A percentile compares a stretch with the other conserved stretches of the same genome.
These are phyloP conservation scores for Picea engelmannii DNA, from an alignment of 83 land plant genomes.

Conservation along the genomic window DNA sequence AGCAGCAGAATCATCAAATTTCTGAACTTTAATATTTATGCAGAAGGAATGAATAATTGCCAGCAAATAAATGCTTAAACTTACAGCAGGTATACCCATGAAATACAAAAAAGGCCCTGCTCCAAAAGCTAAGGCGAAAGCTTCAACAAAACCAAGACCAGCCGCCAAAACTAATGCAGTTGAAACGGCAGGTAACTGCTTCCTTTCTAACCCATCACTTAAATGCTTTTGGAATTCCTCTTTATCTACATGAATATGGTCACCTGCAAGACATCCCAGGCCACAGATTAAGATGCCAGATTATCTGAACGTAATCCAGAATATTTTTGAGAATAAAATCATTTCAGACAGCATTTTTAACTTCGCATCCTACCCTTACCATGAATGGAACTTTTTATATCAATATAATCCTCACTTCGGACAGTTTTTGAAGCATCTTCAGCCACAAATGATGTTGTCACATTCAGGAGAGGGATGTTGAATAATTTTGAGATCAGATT, in stretches of 20 bases:
- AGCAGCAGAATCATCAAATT: not conserved
- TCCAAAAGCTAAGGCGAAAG: constrained; percentile 65
- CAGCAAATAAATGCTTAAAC: no score
- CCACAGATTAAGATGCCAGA: constrained; percentile 1
- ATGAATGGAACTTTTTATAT: no score
- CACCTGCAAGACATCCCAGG: not conserved
- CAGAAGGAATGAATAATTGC: not conserved
- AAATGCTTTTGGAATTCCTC: not conserved
- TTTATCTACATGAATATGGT: not conserved
- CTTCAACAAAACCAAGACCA: constrained; percentile 78
- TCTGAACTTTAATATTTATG: no score
- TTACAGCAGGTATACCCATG: constrained; percentile 72
- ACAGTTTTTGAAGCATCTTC: constrained; percentile 57
- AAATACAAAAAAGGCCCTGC: constrained; percentile 71
- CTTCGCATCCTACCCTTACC: not conserved
- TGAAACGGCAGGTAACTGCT: constrained; percentile 74
- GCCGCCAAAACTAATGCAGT: constrained; percentile 80
- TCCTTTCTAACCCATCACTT: constrained; percentile 23
- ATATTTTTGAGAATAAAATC: not conserved
- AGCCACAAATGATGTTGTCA: constrained; percentile 96
- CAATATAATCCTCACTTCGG: not conserved
- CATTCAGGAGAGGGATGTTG: constrained; percentile 78
- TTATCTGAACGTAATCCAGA: not conserved
- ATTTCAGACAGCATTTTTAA: not conserved
- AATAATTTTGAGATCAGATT: no score